Base-by-base conservation (phyloP, 257 asterid species). In the Solanum virginianum region DNA sequence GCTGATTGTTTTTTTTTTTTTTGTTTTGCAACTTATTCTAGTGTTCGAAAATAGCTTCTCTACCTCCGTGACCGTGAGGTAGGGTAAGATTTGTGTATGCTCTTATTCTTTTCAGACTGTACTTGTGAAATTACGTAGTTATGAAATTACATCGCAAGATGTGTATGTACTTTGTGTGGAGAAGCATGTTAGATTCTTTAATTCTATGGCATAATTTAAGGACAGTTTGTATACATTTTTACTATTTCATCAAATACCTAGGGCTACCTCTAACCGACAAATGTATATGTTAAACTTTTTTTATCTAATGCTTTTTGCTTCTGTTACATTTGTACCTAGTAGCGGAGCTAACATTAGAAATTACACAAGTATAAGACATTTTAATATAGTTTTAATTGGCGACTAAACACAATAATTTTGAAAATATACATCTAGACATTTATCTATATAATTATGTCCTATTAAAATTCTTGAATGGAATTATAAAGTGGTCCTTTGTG, bases 151-250 rank as follows among this genome's bases (percentile, higher is more conserved):
- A 3, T 29, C 3, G 8, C 55, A 80, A 53, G 43, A 17, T 16
- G 36, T 10, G 41, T 56, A 17, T 45, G 1, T 10, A 47, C 56
- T 17, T 14, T 20, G 57, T 47, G 56, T 45, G 14, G 22, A 47
- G 89, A 82, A 88, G 89, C 89, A 90, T 47, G 60, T 86, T 41
- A 87, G 94, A 20, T n/a, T 72, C 57, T 72, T 43, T 6, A 7
- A n/a, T 45, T 13, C 20, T n/a, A n/a, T 0, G 7, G 57, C 81
- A 45, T 43, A 11, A 45, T 12, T 11, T n/a, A n/a, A 45, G 57
- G 81, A 1, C 15, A 72, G 57, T 72, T n/a, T 45, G 57, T 0
- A 8, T 6, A 8, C 7, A n/a, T 39, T 4, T 72, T 12, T n/a
- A 72, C 39, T 12, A 45, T 45, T 45, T 45, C 13, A 72, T 0